Evolutionary conservation across 176 grass and related monocot species (phyloP), one percentile per base, ranked within the genome.

Genomic region (Miscanthus lutarioriparius): DNA sequence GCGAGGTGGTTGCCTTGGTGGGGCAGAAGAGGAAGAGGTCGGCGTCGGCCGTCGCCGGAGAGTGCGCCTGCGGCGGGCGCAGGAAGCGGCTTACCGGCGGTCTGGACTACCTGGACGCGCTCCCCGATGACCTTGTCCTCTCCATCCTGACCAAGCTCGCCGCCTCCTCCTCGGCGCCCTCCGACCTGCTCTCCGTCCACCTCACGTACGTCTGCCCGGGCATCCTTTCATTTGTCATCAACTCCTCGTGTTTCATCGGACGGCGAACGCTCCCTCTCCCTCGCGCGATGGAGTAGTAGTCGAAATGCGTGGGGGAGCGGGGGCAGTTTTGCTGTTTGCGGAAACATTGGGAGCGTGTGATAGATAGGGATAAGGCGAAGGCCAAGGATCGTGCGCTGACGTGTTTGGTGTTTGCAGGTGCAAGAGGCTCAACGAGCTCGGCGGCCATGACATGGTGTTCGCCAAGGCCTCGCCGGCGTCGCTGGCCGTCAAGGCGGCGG

Each of bases 41-140:
- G 72, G 14, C 37, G 10, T 1, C 28, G n/a, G 82, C 67, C 10
- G 61, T 10, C 10, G 86, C 41, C 87, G 85, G 72, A n/a, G 84
- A 90, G 8, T 49, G 30, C 6, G 8, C 0, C 27, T 76, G 10
- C 12, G 85, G 17, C 28, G 48, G 5, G 2, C 28, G 40, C 8
- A 8, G 73, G 51, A 84, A 82, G 63, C 3, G 84, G 16, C 84
- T 71, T 4, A 81, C 43, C 5, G 17, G 22, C 0, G 82, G 85
- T 0, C 67, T 26, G 1, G 88, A 98, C 32, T 90, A 72, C 23
- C 70, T 98, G 2, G 89, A 95, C 19, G 59, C 10, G 6, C 90
- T 98, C 2, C 95, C 95, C 0, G 92, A 95, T 1, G 95, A 98
- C 75, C 70, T 98, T n/a, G 71, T 98, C 19, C 51, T 98, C 15